Conservation (phyloP, 805 yeast species). For the Saccharomyces kudriavzevii region DNA sequence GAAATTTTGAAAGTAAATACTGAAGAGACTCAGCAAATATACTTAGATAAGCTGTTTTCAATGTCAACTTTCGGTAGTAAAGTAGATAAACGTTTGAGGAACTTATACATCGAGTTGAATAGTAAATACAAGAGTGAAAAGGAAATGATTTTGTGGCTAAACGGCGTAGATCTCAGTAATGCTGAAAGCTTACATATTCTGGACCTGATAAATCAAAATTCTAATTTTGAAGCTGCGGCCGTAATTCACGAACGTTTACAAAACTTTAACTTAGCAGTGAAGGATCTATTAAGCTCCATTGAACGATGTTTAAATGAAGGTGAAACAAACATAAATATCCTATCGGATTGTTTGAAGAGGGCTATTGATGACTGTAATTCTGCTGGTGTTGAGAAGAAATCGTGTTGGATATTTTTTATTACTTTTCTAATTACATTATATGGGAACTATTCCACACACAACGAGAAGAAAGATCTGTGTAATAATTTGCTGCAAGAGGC, state of each 20-base stretch:
- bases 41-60: constrained; percentile 14
- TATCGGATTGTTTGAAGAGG: constrained; percentile 7
- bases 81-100: constrained; percentile 4
- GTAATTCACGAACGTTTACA: constrained; percentile 12
- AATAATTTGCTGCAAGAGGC: constrained; percentile 14
- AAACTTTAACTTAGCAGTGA: constrained; percentile 13
- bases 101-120: constrained; percentile 12
- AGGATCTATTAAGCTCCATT: constrained; percentile 13
- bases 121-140: constrained; percentile 8
- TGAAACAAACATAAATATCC: neutral
- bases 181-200: constrained; percentile 9
- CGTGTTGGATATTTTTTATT: constrained; percentile 21
- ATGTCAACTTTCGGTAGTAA: neutral
- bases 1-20: constrained; percentile 4
- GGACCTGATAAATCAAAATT: constrained; percentile 5
- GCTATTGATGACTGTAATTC: constrained; percentile 11
- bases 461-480: constrained; percentile 5
- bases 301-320: constrained; percentile 8
- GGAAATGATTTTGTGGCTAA: constrained; percentile 14
- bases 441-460: constrained; percentile 1
- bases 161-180: constrained; percentile 7
- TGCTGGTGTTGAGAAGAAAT: constrained; percentile 4
- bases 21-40: constrained; percentile 8
- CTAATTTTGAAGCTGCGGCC: constrained; percentile 16
- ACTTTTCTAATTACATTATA: constrained; percentile 15